Conservation (phyloP, 495 filamentous ascomycete species). For the Hypoxylon subgilvum region DNA sequence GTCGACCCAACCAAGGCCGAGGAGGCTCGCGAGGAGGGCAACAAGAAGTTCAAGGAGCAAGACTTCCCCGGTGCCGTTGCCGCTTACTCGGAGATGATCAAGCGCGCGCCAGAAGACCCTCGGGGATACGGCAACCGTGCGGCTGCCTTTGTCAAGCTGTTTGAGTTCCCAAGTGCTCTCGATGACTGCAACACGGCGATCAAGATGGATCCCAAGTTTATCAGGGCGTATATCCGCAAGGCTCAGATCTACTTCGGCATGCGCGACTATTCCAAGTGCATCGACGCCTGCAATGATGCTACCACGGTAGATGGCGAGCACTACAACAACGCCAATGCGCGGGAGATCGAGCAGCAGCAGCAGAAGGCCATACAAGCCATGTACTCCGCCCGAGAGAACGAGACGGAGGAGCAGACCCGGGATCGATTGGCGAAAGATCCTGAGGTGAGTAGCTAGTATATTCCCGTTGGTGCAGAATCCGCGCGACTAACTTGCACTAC, state of each 20-base stretch:
- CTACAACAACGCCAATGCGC: slow-evolving; percentile 71
- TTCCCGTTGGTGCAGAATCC: neutral
- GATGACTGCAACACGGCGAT: slow-evolving; percentile 92
- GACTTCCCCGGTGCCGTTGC: slow-evolving; percentile 97
- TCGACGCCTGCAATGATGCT: slow-evolving; percentile 87
- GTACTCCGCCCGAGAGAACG: slow-evolving; percentile 85
- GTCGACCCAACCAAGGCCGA: slow-evolving; percentile 91
- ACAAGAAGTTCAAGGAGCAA: slow-evolving; percentile 92
- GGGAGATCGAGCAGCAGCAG: slow-evolving; percentile 92
- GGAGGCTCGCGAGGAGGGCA: slow-evolving; percentile 91
- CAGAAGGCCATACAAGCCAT: slow-evolving; percentile 93
- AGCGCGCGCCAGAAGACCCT: slow-evolving; percentile 90
- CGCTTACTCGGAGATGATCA: slow-evolving; percentile 96
- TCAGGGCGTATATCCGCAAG: slow-evolving; percentile 93
- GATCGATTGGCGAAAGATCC: slow-evolving; percentile 91
- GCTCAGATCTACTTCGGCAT: slow-evolving; percentile 92
- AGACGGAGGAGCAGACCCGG: slow-evolving; percentile 95
- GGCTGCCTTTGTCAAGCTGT: slow-evolving; percentile 93
- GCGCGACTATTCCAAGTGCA: slow-evolving; percentile 93
- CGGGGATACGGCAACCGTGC: slow-evolving; percentile 97
- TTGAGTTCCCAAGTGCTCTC: slow-evolving; percentile 91
- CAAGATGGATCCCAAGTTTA: slow-evolving; percentile 88
- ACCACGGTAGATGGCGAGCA: slow-evolving; percentile 70
- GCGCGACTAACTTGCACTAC: slow-evolving; percentile 42
- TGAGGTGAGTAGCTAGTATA: slow-evolving; percentile 67